phyloP scores from a whole-genome alignment of 768 basidiomycete genomes.

The Hortiboletus flavorubellus region DNA sequence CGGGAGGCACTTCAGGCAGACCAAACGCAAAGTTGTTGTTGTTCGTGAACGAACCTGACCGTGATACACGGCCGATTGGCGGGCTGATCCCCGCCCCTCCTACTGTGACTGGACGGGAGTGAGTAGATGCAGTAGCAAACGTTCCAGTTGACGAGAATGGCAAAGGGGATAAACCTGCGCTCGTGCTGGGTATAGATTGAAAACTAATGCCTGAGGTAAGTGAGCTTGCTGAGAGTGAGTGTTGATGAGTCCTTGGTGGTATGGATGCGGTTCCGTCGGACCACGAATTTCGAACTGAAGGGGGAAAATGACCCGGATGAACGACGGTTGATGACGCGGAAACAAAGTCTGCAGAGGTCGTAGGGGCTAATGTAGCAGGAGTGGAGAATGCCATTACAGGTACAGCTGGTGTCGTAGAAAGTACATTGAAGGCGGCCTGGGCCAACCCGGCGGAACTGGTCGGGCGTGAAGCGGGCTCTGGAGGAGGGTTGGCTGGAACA shows the following conservation, averaged over 20 bases:
- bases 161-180: constrained; percentile 27
- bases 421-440: constrained; percentile 22
- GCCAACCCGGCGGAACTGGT: constrained; percentile 30
- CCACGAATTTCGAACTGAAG: constrained; percentile 28
- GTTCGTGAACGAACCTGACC: constrained; percentile 54
- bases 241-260: constrained; percentile 30
- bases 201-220: constrained; percentile 25
- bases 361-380: constrained; percentile 18
- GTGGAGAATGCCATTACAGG: constrained; percentile 12
- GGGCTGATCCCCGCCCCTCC: constrained; percentile 29
- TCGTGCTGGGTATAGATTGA: constrained; percentile 34
- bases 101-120: constrained; percentile 19
- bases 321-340: constrained; percentile 20
- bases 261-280: constrained; percentile 28
- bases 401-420: constrained; percentile 12
- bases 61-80: constrained; percentile 51
- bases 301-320: constrained; percentile 24
- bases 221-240: constrained; percentile 30
- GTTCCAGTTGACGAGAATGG: constrained; percentile 31
- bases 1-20: constrained; percentile 29
- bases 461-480: constrained; percentile 31
- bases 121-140: constrained; percentile 29
- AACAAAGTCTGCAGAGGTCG: constrained; percentile 22
- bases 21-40: constrained; percentile 39
- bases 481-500: constrained; percentile 21